These are phyloP conservation scores for Aspergillus versicolor DNA, from an alignment of 2,329 filamentous ascomycete genomes.

Conservation along the genomic window DNA sequence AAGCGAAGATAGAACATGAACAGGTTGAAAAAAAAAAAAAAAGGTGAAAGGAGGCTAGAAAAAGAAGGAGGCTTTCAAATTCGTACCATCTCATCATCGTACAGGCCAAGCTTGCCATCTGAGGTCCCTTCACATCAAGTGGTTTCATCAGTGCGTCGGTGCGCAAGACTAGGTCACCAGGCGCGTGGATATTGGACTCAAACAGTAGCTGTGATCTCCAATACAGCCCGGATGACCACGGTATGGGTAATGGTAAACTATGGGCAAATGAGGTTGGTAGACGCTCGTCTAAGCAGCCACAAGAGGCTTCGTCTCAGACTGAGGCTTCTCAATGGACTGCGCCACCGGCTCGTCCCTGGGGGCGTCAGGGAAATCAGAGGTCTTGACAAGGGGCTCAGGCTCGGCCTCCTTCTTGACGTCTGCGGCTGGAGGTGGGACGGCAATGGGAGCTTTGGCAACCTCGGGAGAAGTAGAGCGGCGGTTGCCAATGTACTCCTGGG, in stretches of 20 bases:
- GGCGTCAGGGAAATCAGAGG: slow-evolving; percentile 52
- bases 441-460: slow-evolving; percentile 23
- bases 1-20: background rate
- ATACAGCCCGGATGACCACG: background rate
- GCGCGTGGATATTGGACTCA: background rate
- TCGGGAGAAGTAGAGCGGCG: slow-evolving; percentile 37
- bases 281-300: slow-evolving; percentile 26
- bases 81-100: slow-evolving; percentile 25
- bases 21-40: background rate
- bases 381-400: slow-evolving; percentile 40
- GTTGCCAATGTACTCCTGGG: slow-evolving; percentile 54
- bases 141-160: slow-evolving; percentile 1
- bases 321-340: slow-evolving; percentile 30
- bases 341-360: slow-evolving; percentile 40
- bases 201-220: background rate
- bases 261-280: background rate
- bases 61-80: slow-evolving; percentile 9
- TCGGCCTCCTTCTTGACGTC: slow-evolving; percentile 36
- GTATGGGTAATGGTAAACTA: background rate
- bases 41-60: slow-evolving; percentile 1
- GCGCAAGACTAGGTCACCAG: slow-evolving; percentile 2
- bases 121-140: slow-evolving; percentile 11
- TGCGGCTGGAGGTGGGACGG: slow-evolving; percentile 9
- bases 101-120: slow-evolving; percentile 12
- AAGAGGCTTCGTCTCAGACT: slow-evolving; percentile 34